phyloP scores from a whole-genome alignment of 2,329 filamentous ascomycete genomes.

The Nigrospora osmanthi region DNA sequence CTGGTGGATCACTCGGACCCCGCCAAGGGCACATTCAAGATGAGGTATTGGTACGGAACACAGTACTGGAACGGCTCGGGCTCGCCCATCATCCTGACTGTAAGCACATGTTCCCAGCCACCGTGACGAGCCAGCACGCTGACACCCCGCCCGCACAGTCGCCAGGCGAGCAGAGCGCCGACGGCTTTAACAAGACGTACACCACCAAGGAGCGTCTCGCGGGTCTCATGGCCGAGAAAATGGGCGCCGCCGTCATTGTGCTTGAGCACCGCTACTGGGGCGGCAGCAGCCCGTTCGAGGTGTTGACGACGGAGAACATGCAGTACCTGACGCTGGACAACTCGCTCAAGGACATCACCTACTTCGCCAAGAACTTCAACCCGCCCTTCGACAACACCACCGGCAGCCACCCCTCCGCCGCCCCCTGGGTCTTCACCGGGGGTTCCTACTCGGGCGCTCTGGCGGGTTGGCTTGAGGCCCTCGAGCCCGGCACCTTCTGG shows the following conservation, averaged over 20 bases:
- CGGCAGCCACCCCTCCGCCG: constrained; percentile 35
- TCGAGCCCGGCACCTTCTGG: constrained; percentile 49
- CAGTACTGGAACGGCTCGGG: constrained; percentile 31
- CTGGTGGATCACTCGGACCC: constrained; percentile 31
- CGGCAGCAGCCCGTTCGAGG: constrained; percentile 25
- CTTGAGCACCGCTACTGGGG: constrained; percentile 37
- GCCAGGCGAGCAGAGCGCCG: constrained; percentile 28
- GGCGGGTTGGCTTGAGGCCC: constrained; percentile 41
- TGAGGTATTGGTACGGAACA: constrained; percentile 32
- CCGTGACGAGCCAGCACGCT: too few relatives aligned
- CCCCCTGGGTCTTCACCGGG: constrained; percentile 47
- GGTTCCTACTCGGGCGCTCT: constrained; percentile 50
- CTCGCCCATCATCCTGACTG: constrained; percentile 28
- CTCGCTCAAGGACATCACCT: constrained; percentile 29
- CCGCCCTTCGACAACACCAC: constrained; percentile 41
- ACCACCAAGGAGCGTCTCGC: constrained; percentile 33
- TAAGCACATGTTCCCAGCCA: background rate
- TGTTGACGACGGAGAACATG: constrained; percentile 27
- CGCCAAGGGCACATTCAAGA: constrained; percentile 30
- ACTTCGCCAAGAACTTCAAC: constrained; percentile 33
- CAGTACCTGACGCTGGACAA: constrained; percentile 31
- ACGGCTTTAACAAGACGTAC: constrained; percentile 25
- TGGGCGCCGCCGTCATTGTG: constrained; percentile 30
- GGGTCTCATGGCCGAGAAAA: constrained; percentile 28
- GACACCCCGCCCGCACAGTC: constrained; percentile 9